Evolutionary conservation across 805 yeast species (phyloP).

Genomic region (Saccharomycopsis fibuligera): DNA sequence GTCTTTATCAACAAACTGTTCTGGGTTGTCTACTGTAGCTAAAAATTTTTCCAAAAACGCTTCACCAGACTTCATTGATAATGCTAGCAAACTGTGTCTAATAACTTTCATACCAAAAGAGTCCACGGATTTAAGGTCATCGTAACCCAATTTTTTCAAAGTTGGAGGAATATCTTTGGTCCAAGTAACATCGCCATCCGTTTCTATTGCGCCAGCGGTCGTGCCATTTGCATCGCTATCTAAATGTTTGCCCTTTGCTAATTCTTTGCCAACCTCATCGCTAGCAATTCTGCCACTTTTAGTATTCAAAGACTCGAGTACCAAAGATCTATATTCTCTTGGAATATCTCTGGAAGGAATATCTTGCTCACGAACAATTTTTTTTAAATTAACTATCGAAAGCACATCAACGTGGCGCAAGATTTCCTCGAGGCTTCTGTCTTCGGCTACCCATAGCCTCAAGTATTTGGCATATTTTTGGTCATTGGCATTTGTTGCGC

Average conservation of each 20-base stretch:
- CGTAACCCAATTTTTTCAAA: slow-evolving; percentile 48
- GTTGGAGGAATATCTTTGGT: slow-evolving; percentile 30
- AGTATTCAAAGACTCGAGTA: slow-evolving; percentile 17
- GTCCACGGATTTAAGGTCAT: slow-evolving; percentile 56
- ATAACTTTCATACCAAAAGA: slow-evolving; percentile 75
- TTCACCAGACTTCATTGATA: slow-evolving; percentile 28
- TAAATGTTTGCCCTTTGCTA: background rate
- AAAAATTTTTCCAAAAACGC: slow-evolving; percentile 13
- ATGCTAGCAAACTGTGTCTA: slow-evolving; percentile 62
- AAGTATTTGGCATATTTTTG: slow-evolving; percentile 14
- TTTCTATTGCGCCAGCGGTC: background rate
- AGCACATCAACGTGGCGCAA: slow-evolving; percentile 44
- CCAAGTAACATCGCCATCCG: slow-evolving; percentile 7
- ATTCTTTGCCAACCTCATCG: slow-evolving; percentile 1
- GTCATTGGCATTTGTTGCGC: slow-evolving; percentile 18
- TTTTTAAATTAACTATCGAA: slow-evolving; percentile 14
- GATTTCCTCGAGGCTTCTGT: slow-evolving; percentile 26
- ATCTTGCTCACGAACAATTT: slow-evolving; percentile 22
- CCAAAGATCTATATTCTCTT: slow-evolving; percentile 30
- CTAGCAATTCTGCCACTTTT: slow-evolving; percentile 4
- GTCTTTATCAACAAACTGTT: slow-evolving; percentile 21
- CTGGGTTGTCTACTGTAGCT: slow-evolving; percentile 12
- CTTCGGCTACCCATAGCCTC: slow-evolving; percentile 23
- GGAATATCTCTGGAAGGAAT: slow-evolving; percentile 26
- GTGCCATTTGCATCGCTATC: background rate